These are phyloP conservation scores for Bullera alba DNA, from an alignment of 768 basidiomycete genomes.

Conservation along the genomic window DNA sequence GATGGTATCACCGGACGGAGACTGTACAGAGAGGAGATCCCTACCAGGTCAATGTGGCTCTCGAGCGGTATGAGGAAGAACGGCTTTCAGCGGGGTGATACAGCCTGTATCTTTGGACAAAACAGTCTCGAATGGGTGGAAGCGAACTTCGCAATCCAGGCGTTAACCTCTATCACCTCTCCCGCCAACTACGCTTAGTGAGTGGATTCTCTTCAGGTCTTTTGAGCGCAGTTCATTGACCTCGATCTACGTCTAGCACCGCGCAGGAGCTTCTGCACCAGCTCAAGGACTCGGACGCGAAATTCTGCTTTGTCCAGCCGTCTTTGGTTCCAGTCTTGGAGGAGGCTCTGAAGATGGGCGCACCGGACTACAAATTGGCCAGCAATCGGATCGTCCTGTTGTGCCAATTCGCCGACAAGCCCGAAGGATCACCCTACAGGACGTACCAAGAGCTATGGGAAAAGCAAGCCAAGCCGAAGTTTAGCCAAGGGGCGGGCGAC, in stretches of 20 bases:
- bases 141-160: slow-evolving; percentile 49
- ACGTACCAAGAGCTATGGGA: slow-evolving; percentile 23
- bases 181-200: slow-evolving; percentile 55
- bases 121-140: slow-evolving; percentile 60
- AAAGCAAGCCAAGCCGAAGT: slow-evolving; percentile 2
- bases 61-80: slow-evolving; percentile 55
- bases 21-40: slow-evolving; percentile 56
- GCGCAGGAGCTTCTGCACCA: slow-evolving; percentile 65
- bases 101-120: slow-evolving; percentile 56
- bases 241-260: slow-evolving; percentile 51
- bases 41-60: slow-evolving; percentile 55
- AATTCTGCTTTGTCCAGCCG: slow-evolving; percentile 61
- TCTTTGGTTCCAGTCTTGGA: slow-evolving; percentile 55
- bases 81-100: slow-evolving; percentile 52
- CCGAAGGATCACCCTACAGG: slow-evolving; percentile 1
- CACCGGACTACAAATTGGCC: slow-evolving; percentile 38
- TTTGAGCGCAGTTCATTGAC: not conserved
- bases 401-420: slow-evolving; percentile 29
- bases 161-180: slow-evolving; percentile 63
- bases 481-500: slow-evolving; percentile 11
- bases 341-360: slow-evolving; percentile 54
- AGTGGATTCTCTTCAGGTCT: slow-evolving; percentile 2
- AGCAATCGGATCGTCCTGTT: slow-evolving; percentile 56
- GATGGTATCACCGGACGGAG: slow-evolving; percentile 58
- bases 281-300: slow-evolving; percentile 61